These are phyloP conservation scores for Grosmannia huntii DNA, from an alignment of 2,329 filamentous ascomycete genomes.

Conservation along the genomic window DNA sequence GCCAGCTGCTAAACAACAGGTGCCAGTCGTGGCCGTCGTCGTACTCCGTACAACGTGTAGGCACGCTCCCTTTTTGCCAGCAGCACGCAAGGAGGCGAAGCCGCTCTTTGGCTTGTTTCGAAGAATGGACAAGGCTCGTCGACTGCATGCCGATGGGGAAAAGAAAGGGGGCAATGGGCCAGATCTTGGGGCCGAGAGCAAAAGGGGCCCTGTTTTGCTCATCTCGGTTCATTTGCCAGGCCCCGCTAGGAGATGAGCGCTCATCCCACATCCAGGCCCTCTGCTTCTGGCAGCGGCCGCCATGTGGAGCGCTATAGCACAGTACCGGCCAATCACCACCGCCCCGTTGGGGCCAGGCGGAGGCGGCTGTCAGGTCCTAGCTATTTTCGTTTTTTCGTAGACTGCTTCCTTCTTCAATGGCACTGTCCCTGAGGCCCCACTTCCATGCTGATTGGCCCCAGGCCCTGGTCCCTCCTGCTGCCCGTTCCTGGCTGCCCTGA, in stretches of 20 bases:
- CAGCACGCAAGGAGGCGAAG: neutral
- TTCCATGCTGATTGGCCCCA: neutral
- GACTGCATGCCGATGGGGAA: neutral
- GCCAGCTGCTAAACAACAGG: too few species aligned
- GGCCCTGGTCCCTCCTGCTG: neutral
- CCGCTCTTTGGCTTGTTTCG: too few species aligned
- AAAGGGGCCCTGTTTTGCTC: constrained; percentile 7
- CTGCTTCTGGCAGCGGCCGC: constrained; percentile 1
- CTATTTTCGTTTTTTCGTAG: constrained; percentile 2
- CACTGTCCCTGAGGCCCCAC: neutral
- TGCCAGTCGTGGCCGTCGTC: too few species aligned
- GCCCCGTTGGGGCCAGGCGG: too few species aligned
- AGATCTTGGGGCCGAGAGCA: neutral
- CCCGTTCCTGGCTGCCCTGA: constrained; percentile 3
- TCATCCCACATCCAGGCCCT: constrained; percentile 1
- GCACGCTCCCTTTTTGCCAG: neutral
- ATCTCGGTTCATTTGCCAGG: constrained; percentile 11
- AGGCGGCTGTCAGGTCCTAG: neutral
- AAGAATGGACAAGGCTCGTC: too few species aligned
- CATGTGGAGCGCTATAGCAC: neutral
- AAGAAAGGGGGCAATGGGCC: neutral
- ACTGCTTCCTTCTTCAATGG: neutral
- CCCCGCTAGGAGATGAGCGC: constrained; percentile 11
- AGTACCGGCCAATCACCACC: neutral
- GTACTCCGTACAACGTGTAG: too few species aligned